Evolutionary conservation across 2,329 filamentous ascomycete species (phyloP).

Genomic region (Epichloe sp.): DNA sequence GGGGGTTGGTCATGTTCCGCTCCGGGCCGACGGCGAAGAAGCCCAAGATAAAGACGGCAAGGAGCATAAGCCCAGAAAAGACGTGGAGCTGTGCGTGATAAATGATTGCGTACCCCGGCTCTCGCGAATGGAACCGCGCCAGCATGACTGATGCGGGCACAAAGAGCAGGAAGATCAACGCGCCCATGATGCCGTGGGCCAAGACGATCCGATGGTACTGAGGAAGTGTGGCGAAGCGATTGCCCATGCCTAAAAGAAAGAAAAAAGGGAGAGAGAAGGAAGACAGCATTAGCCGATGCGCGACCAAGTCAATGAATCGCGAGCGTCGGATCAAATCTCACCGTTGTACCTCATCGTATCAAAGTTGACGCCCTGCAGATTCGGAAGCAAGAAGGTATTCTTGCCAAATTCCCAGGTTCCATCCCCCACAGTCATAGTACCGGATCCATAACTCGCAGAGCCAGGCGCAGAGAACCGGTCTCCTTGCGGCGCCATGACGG

Average conservation of each 20-base stretch:
- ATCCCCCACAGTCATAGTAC: slow-evolving; percentile 62
- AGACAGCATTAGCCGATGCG: neutral
- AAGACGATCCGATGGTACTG: slow-evolving; percentile 60
- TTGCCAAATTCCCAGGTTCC: slow-evolving; percentile 71
- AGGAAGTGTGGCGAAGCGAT: slow-evolving; percentile 55
- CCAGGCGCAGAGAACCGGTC: slow-evolving; percentile 55
- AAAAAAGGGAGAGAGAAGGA: neutral
- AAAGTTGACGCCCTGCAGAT: slow-evolving; percentile 63
- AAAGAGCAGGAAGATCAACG: slow-evolving; percentile 60
- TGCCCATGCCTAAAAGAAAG: slow-evolving; percentile 55
- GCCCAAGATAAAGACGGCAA: slow-evolving; percentile 60
- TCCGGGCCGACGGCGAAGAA: slow-evolving; percentile 66
- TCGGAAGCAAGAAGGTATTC: slow-evolving; percentile 67
- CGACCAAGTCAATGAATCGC: neutral
- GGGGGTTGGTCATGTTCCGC: slow-evolving; percentile 60
- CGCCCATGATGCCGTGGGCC: slow-evolving; percentile 60
- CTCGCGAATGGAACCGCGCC: slow-evolving; percentile 55
- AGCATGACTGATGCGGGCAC: slow-evolving; percentile 62
- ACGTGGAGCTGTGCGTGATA: slow-evolving; percentile 66
- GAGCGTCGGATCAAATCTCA: slow-evolving; percentile 19
- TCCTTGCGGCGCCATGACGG: slow-evolving; percentile 46
- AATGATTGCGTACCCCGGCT: slow-evolving; percentile 47
- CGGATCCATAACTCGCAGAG: slow-evolving; percentile 58
- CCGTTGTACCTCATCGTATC: slow-evolving; percentile 79
- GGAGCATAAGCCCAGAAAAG: slow-evolving; percentile 51